Percentiles rank a stretch among this genome's conserved stretches.
phyloP scores from a whole-genome alignment of 2,329 filamentous ascomycete genomes.

The Colletotrichum gloeosporioides region DNA sequence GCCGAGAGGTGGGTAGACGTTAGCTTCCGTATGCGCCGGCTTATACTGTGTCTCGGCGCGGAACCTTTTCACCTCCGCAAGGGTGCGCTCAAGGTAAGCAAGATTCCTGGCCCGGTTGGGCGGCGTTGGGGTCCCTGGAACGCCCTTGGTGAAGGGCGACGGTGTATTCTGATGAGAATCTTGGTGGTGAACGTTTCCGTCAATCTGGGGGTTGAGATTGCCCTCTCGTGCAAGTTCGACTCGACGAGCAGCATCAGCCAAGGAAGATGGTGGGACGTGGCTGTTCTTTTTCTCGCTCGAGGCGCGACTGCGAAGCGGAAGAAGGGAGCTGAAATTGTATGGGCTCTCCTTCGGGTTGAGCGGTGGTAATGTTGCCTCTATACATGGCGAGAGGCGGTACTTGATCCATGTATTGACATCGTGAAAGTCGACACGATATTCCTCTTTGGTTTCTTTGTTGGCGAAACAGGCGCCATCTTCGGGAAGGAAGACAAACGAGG shows the following conservation, averaged over 20 bases:
- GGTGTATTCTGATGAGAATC: constrained; percentile 20
- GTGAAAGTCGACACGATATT: constrained; percentile 86
- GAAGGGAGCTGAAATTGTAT: constrained; percentile 48
- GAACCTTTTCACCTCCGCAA: constrained; percentile 75
- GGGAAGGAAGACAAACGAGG: constrained; percentile 83
- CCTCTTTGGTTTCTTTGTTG: constrained; percentile 79
- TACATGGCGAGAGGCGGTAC: constrained; percentile 78
- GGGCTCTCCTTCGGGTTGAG: constrained; percentile 43
- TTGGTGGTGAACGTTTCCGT: constrained; percentile 26
- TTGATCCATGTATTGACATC: constrained; percentile 80
- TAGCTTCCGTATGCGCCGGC: constrained; percentile 63
- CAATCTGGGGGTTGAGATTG: constrained; percentile 54
- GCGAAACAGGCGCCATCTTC: constrained; percentile 89
- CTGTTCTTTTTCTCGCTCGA: constrained; percentile 37
- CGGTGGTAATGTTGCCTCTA: constrained; percentile 70
- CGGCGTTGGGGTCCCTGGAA: constrained; percentile 40
- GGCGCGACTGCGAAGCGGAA: constrained; percentile 52
- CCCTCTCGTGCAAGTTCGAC: constrained; percentile 38
- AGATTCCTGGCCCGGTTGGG: constrained; percentile 55
- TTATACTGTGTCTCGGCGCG: constrained; percentile 74
- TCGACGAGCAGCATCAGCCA: constrained; percentile 31
- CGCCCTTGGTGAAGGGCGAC: constrained; percentile 25
- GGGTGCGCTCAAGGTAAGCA: constrained; percentile 76
- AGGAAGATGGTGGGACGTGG: constrained; percentile 20
- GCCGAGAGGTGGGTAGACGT: constrained; percentile 81